These are phyloP conservation scores for Rhipidocladum racemiflorum DNA, from an alignment of 176 grass and related monocot species.

Conservation along the genomic window DNA sequence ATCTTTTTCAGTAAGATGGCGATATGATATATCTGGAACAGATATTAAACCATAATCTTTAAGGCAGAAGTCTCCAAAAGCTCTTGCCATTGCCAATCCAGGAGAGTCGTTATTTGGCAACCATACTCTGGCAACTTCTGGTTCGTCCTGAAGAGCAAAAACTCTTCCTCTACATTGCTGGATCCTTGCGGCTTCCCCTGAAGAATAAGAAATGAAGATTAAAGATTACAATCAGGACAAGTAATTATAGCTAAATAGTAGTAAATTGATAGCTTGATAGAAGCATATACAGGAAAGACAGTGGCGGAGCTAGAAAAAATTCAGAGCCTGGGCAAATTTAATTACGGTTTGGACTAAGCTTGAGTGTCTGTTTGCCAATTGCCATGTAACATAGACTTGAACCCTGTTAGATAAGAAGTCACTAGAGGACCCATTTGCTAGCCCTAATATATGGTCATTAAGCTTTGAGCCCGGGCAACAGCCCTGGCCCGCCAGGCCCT, in stretches of 20 bases:
- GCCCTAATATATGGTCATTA: too few species aligned
- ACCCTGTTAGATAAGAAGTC: too few species aligned
- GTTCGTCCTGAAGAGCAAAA: slow-evolving; percentile 96
- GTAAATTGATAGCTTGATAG: background rate
- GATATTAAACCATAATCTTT: slow-evolving; percentile 99
- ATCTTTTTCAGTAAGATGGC: slow-evolving; percentile 67
- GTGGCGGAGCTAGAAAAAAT: too few species aligned
- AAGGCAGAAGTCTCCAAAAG: slow-evolving; percentile 98
- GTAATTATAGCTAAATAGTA: background rate
- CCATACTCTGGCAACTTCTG: slow-evolving; percentile 97
- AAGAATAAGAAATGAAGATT: slow-evolving; percentile 35
- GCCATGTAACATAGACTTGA: too few species aligned
- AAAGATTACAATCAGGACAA: slow-evolving; percentile 17
- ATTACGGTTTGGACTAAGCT: too few species aligned
- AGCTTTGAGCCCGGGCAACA: too few species aligned
- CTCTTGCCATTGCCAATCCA: slow-evolving; percentile 98
- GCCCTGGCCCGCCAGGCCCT: too few species aligned
- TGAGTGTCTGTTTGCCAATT: too few species aligned
- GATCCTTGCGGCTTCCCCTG: slow-evolving; percentile 91
- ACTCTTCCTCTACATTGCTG: slow-evolving; percentile 92
- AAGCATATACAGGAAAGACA: background rate
- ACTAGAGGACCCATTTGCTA: too few species aligned
- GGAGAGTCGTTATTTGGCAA: slow-evolving; percentile 94
- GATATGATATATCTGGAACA: slow-evolving; percentile 93
- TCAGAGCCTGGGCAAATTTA: too few species aligned